Base-by-base conservation (phyloP, 75 land plant species). In the Cupressus sempervirens region DNA sequence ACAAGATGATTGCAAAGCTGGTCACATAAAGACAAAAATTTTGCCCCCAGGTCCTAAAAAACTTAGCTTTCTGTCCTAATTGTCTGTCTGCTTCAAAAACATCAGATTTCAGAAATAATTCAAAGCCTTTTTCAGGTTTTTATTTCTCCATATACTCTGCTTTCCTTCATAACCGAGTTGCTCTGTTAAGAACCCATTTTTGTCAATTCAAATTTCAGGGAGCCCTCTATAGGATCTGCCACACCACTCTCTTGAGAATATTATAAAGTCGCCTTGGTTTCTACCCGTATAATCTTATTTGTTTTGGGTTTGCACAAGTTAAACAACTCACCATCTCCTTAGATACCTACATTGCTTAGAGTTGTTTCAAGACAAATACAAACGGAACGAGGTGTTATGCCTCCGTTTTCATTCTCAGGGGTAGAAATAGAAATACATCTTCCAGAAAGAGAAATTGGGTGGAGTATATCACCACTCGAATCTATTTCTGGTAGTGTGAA, bases 391-490 rank as follows among this genome's bases (percentile, higher is more conserved):
- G 88, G 85, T 7, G 90, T 89, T 29, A 68, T 89, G 80, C 91
- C 91, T 20, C 83, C 87, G 16, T 85, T 73, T 67, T 85, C 85
- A 38, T 50, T 34, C 15, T 54, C 86, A 46, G 86, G 88, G 14
- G 10, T 65, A 10, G 86, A 88, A 20, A 45, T 15, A 9, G 85
- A 82, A 40, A 91, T 91, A 3, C 87, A 75, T 34, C 40, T 87
- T 35, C 91, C 91, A 53, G 89, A 50, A 46, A 87, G 91, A 46
- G 89, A 87, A 75, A 88, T 72, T 82, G 87, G 85, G 1, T 88
- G 91, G 92, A 56, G 84, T 80, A 41, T 73, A 16, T 46, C 89
- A 29, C 84, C 86, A 29, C 73, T 75, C 40, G 86, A 89, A 82
- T 86, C 87, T 54, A 40, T 85, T 34, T 53, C 81, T 58, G 92